A percentile compares a stretch with the other conserved stretches of the same genome.
Conservation (phyloP, 148 eudicot genomes). For the Vaccinium macrocarpon region DNA sequence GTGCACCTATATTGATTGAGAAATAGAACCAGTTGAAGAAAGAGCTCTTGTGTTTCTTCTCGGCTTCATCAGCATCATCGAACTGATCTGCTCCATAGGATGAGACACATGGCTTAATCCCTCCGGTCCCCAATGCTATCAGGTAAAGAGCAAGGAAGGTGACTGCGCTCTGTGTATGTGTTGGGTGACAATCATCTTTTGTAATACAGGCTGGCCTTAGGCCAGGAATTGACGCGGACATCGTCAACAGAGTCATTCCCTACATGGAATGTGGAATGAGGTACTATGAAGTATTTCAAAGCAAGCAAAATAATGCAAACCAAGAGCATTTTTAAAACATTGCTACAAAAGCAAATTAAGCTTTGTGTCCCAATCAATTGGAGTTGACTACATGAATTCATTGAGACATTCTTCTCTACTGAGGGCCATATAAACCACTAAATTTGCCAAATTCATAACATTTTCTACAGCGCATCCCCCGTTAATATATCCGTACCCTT, state of each 20-base stretch:
- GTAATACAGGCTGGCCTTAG: slow-evolving; percentile 24
- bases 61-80: slow-evolving; percentile 41
- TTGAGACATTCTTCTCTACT: background rate
- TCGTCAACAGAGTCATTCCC: slow-evolving; percentile 35
- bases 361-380: background rate
- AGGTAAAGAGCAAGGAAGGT: slow-evolving; percentile 44
- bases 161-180: slow-evolving; percentile 29
- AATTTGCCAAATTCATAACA: background rate
- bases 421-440: background rate
- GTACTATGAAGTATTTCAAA: background rate
- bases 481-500: background rate
- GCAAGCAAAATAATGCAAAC: background rate
- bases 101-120: slow-evolving; percentile 49
- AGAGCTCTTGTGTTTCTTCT: slow-evolving; percentile 42
- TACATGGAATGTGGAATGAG: background rate
- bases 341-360: background rate
- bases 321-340: background rate
- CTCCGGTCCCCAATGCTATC: slow-evolving; percentile 48
- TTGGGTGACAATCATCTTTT: slow-evolving; percentile 39
- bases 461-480: background rate
- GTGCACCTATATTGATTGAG: slow-evolving; percentile 35
- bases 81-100: slow-evolving; percentile 47
- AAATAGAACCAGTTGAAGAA: slow-evolving; percentile 49
- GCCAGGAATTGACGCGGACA: slow-evolving; percentile 44
- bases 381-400: background rate